These are phyloP conservation scores for Malus fusca DNA, from an alignment of 306 rosid species.

Conservation along the genomic window DNA sequence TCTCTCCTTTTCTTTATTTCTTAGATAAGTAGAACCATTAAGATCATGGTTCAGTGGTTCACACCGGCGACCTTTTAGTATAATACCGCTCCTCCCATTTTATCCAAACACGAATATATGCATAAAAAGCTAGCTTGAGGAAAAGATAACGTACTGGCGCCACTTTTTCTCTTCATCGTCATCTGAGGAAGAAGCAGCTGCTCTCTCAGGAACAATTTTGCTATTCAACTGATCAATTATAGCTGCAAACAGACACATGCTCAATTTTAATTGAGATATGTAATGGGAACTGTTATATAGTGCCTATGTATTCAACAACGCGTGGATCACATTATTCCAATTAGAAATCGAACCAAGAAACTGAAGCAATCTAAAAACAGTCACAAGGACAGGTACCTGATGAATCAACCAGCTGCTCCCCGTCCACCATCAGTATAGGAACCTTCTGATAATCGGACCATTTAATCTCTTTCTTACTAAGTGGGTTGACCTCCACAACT, in stretches of 20 bases:
- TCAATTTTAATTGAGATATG: constrained; percentile 1
- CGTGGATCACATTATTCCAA: neutral
- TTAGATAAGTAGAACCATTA: neutral
- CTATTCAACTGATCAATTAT: constrained; percentile 60
- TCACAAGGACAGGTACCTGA: constrained; percentile 50
- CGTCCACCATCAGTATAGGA: constrained; percentile 88
- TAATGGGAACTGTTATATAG: neutral
- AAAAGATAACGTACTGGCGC: constrained; percentile 57
- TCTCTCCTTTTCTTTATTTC: neutral
- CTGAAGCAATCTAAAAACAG: constrained; percentile 1
- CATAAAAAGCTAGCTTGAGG: neutral
- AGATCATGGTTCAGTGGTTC: neutral
- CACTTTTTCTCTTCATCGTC: constrained; percentile 86
- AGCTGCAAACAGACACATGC: constrained; percentile 34
- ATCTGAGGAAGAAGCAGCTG: constrained; percentile 25
- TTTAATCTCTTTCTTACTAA: constrained; percentile 93
- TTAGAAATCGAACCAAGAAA: neutral
- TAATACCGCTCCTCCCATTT: neutral
- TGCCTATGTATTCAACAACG: neutral
- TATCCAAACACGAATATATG: neutral
- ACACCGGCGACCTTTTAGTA: neutral
- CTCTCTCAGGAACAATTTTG: constrained; percentile 41
- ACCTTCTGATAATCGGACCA: constrained; percentile 96
- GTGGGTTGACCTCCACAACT: constrained; percentile 90
- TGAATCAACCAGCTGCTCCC: constrained; percentile 87